Evolutionary conservation across 2,329 filamentous ascomycete genomes (phyloP), one percentile per base, ranked within the genome.

Genomic region (Epichloe hybrida): DNA sequence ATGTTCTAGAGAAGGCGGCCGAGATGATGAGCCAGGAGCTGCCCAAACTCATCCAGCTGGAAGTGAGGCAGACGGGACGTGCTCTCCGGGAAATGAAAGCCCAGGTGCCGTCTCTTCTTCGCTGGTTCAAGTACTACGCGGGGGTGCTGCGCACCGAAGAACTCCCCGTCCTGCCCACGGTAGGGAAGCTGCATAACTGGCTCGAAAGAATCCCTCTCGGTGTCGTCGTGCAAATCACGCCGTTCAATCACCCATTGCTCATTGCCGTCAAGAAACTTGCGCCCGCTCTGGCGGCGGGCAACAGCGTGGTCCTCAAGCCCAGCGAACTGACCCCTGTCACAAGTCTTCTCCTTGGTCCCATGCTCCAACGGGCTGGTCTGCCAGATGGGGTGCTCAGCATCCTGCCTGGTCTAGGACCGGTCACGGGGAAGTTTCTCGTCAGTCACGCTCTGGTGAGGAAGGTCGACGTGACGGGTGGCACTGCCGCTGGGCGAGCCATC

Each of bases 401-500:
- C 3, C 59, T 83, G 0, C 73, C 73, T 0, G 80, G 80, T 0
- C 69, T 72, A 23, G 79, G 79, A 1, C 53, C 61, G 0, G 67
- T 67, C 1, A 81, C 78, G 0, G 77, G 77, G 9, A 69, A 66
- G n/a, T 70, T 71, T 0, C 70, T 81, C 4, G 75, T 74, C 12
- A 64, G 75, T 31, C 83, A 76, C 51, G 64, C 64, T 2, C 63
- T 73, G 2, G 66, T 77, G 2, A 69, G 77, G 65, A 88, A 88
- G 69, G 76, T 88, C 51, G 84, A 86, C 57, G 81, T 89, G 58
- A 88, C 84, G 38, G 84, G 85, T 42, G 84, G 83, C n/a, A 88
- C 84, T 21, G 68, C 70, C n/a, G 80, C 84, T 17, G 84, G 83
- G 5, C 73, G 80, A 52, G 76, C 77, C 37, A 85, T 88, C 59